These are phyloP conservation scores for Lentinula sp. DNA, from an alignment of 768 basidiomycete species.

Conservation along the genomic window DNA sequence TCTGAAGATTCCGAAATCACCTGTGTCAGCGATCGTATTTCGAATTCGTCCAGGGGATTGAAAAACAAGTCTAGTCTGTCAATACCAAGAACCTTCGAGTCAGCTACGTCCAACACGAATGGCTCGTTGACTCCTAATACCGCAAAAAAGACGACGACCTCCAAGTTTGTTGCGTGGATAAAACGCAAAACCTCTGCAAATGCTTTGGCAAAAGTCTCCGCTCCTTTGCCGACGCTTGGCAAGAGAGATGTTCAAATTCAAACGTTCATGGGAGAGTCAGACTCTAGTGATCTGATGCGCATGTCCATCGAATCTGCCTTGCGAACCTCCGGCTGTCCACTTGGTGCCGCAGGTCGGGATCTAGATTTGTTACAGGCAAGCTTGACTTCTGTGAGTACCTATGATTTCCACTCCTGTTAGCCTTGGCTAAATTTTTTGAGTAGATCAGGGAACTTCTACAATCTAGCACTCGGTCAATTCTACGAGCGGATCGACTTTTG, in stretches of 20 bases:
- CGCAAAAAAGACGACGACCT: background rate
- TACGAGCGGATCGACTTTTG: slow-evolving; percentile 51
- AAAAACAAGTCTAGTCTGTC: background rate
- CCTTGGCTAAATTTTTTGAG: slow-evolving; percentile 6
- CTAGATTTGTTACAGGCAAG: slow-evolving; percentile 48
- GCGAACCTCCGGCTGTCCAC: slow-evolving; percentile 38
- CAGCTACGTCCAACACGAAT: background rate
- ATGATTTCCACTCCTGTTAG: background rate
- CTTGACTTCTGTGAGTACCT: slow-evolving; percentile 42
- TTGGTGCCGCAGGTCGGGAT: slow-evolving; percentile 52
- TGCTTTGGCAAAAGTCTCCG: background rate
- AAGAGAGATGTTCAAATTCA: background rate
- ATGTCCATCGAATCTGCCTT: slow-evolving; percentile 24
- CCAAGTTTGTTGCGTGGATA: slow-evolving; percentile 5
- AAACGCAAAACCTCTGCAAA: slow-evolving; percentile 3
- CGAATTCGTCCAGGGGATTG: slow-evolving; percentile 8
- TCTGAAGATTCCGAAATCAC: slow-evolving; percentile 66
- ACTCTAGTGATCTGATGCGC: slow-evolving; percentile 30
- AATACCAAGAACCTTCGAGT: background rate
- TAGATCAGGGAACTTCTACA: slow-evolving; percentile 55
- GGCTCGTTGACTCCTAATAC: background rate
- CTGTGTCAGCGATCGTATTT: slow-evolving; percentile 28
- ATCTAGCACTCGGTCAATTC: slow-evolving; percentile 48
- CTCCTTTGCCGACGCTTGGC: background rate
- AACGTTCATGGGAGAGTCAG: slow-evolving; percentile 25